Base-by-base conservation (phyloP, 495 filamentous ascomycete genomes). In the Oidiodendron maius region DNA sequence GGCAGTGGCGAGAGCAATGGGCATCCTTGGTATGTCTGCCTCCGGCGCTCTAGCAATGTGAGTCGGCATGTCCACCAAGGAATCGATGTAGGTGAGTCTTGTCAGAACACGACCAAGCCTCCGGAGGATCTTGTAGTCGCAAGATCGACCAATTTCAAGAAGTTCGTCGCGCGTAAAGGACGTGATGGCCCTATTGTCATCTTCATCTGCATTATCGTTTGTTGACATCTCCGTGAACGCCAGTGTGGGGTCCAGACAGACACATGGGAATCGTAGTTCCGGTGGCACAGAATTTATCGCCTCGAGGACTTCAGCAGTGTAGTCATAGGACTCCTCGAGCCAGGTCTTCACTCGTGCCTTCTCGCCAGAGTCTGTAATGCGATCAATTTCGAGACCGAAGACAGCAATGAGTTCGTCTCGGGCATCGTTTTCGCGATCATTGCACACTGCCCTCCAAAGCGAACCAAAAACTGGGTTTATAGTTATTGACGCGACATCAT, bases 261-360 rank as follows among this genome's bases (percentile, higher is more conserved):
- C 68, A 55, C 76, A 79, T 2, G 68, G 69, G 61, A 71, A 81
- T 37, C 65, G 64, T 15, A 72, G 52, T 2, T 53, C 60, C 18
- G 63, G 58, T 0, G 71, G 62, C 12, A 81, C 66, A 1, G 50
- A 34, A 30, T 67, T 50, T 54, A 81, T 71, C 22, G 70, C 56
- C 1, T 59, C 52, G 2, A 52, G 40, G 12, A 75, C 59, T n/a
- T 75, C 70, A 13, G 54, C 64, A 1, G 52, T 57, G 20, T 57
- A 66, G 46, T 75, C 66, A 43, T 75, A 75, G 0, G 70, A 75
- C 40, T 68, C 69, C 15, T 69, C 67, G 32, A 75, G 52, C 71
- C 71, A 75, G 0, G 12, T 18, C 47, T 66, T 67, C 64, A 73
- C 66, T 0, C 56, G 48, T 1, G 34, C 55, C 46, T 68, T 71